Conservation (phyloP, 2,329 filamentous ascomycete genomes). For the Canariomyces notabilis region DNA sequence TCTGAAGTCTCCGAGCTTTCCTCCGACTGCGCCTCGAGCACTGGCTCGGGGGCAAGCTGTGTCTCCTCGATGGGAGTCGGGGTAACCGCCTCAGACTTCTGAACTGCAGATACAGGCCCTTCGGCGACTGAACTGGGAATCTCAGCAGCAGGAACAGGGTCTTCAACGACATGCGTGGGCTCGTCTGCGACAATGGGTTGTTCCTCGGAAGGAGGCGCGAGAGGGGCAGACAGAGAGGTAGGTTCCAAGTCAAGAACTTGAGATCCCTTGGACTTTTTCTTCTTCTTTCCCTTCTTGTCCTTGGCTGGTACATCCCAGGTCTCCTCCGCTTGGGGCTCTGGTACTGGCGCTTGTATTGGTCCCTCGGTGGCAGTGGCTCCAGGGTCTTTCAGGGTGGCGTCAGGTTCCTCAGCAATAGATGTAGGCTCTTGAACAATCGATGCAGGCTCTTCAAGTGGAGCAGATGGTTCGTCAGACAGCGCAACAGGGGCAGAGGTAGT, state of each 20-base stretch:
- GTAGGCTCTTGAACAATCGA: background rate
- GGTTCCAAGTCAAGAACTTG: conserved; percentile 12
- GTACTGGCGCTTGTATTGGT: background rate
- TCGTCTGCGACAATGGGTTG: background rate
- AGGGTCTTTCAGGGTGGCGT: background rate
- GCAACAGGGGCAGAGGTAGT: conserved; percentile 1
- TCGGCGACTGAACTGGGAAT: background rate
- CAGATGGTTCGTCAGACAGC: conserved; percentile 3
- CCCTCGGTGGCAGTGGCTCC: background rate
- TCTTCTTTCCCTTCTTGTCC: conserved; percentile 26
- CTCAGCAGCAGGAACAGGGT: background rate
- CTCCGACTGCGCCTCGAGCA: background rate
- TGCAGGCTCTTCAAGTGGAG: background rate
- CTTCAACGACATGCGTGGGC: background rate
- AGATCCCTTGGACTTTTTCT: conserved; percentile 33
- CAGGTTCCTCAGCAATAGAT: background rate
- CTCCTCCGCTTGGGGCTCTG: background rate
- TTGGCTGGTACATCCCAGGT: conserved; percentile 25
- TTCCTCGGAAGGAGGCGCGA: background rate
- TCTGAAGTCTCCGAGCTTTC: background rate
- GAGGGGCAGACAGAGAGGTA: background rate
- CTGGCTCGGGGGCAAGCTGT: background rate
- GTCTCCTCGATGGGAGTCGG: background rate
- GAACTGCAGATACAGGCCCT: background rate
- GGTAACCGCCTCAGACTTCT: background rate